Conservation (phyloP, 139 green algal genomes). For the Medakamo hakoo region DNA sequence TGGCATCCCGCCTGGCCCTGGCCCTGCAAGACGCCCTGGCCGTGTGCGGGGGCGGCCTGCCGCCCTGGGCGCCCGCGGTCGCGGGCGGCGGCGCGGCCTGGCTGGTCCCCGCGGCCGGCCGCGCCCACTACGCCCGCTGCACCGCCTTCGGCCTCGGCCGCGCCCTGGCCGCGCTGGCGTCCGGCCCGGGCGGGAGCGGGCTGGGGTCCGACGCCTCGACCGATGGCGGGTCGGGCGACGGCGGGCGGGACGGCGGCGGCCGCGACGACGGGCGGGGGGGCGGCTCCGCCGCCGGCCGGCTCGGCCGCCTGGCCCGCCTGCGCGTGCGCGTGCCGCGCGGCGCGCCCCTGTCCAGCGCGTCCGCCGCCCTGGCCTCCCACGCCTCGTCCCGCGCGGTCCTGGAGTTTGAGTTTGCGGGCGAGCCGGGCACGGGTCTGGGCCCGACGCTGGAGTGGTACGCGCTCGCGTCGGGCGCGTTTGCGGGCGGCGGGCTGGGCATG, state of each 20-base stretch:
- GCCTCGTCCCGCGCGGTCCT: too few relatives aligned
- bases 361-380: too few relatives aligned
- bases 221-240: slow-evolving; percentile 43
- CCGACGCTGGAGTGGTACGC: slow-evolving; percentile 98
- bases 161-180: slow-evolving; percentile 75
- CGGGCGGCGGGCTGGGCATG: slow-evolving; percentile 52
- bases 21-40: slow-evolving; percentile 80
- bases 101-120: slow-evolving; percentile 83
- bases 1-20: slow-evolving; percentile 76
- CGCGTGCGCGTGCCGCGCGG: slow-evolving; percentile 56
- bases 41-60: slow-evolving; percentile 65
- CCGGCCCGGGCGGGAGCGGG: slow-evolving; percentile 44
- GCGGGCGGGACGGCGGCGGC: slow-evolving; percentile 62
- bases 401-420: slow-evolving; percentile 81
- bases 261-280: slow-evolving; percentile 47
- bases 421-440: slow-evolving; percentile 80
- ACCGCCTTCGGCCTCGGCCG: slow-evolving; percentile 73
- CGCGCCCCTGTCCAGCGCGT: too few relatives aligned
- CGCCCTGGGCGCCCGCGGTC: slow-evolving; percentile 60
- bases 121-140: slow-evolving; percentile 71
- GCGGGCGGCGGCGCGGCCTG: slow-evolving; percentile 32
- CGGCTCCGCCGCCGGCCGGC: not conserved
- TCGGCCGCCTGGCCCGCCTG: not conserved
- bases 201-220: slow-evolving; percentile 11
- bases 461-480: slow-evolving; percentile 80